Evolutionary conservation across 2,329 filamentous ascomycete species (phyloP).

Genomic region (Pyrenochaeta sp.): DNA sequence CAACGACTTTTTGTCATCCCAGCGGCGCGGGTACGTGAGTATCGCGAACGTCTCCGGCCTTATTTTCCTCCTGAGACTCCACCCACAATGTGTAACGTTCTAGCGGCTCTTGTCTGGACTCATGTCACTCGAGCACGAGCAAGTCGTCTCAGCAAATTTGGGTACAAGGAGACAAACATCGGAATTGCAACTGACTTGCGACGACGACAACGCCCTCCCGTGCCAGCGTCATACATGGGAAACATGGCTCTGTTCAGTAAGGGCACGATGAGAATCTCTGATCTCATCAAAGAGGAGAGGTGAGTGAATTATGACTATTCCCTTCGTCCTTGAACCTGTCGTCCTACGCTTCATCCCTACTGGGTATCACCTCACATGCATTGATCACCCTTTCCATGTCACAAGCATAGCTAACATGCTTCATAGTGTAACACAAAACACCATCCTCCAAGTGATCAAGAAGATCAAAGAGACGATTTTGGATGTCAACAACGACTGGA

Average conservation of each 20-base stretch:
- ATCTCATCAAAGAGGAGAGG: constrained; percentile 35
- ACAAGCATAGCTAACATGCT: constrained; percentile 19
- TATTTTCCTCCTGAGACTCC: constrained; percentile 24
- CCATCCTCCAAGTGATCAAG: constrained; percentile 36
- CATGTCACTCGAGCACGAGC: constrained; percentile 44
- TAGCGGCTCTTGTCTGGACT: constrained; percentile 46
- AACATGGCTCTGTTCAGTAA: constrained; percentile 44
- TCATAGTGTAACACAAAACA: constrained; percentile 39
- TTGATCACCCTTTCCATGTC: too few species aligned
- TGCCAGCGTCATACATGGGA: constrained; percentile 37
- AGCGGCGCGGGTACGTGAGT: constrained; percentile 33
- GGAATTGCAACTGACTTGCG: constrained; percentile 43
- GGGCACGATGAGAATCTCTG: constrained; percentile 32
- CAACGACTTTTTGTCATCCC: constrained; percentile 39
- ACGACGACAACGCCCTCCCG: constrained; percentile 31
- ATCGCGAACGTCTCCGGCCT: constrained; percentile 31
- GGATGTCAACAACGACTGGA: constrained; percentile 42
- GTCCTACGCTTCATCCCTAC: too few species aligned
- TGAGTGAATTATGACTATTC: constrained; percentile 25
- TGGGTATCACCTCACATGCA: constrained; percentile 11
- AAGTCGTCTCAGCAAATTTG: constrained; percentile 21
- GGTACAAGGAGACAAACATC: constrained; percentile 31
- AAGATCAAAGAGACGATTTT: constrained; percentile 37
- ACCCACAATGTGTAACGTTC: constrained; percentile 41
- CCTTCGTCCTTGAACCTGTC: too few species aligned